Base-by-base conservation (phyloP, 352 stramenopile genomes). In the Phytophthora rubi region DNA sequence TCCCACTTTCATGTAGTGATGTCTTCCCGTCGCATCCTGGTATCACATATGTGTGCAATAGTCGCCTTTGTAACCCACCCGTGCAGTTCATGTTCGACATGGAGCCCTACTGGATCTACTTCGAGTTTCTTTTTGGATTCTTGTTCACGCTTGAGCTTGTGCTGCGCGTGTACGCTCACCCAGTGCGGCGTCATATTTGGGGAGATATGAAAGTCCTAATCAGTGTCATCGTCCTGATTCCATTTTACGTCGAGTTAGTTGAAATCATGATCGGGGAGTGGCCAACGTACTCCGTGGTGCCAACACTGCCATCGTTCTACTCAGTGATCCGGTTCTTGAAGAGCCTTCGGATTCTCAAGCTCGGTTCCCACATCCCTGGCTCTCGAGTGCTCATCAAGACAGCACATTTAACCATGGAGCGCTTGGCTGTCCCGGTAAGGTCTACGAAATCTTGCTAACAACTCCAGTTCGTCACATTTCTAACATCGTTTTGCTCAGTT, bases 41-140 rank as follows among this genome's bases (percentile, higher is more conserved):
- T 21, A 45, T 59, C 6, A 37, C 53, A 6, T 64, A 69, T 7
- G 53, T 86, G n/a, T 79, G 80, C 53, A 77, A 79, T 18, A 88
- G 82, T 49, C 82, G 78, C 0, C 39, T 88, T 1, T 90, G 80
- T 55, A 79, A 85, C n/a, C 48, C 68, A 3, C 62, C 65, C 2
- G 44, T 79, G 10, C 68, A 71, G 16, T 60, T 85, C 10, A 58
- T 85, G 4, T 59, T 88, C 37, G 73, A 87, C 56, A 88, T 90
- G 76, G 78, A 84, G 54, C 67, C 72, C 12, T 58, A 73, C 6
- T 89, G 79, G 81, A 55, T 89, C 39, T 87, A 85, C 67, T 59
- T 85, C 6, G 81, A 89, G 54, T 73, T 75, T 13, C 15, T 74
- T 6, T 83, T 89, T 51, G 76, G 75, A 1, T 62, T 75, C 9